phyloP scores from a whole-genome alignment of 1,284 basidiomycete genomes.

The Pseudomicrostroma phylloplanum region DNA sequence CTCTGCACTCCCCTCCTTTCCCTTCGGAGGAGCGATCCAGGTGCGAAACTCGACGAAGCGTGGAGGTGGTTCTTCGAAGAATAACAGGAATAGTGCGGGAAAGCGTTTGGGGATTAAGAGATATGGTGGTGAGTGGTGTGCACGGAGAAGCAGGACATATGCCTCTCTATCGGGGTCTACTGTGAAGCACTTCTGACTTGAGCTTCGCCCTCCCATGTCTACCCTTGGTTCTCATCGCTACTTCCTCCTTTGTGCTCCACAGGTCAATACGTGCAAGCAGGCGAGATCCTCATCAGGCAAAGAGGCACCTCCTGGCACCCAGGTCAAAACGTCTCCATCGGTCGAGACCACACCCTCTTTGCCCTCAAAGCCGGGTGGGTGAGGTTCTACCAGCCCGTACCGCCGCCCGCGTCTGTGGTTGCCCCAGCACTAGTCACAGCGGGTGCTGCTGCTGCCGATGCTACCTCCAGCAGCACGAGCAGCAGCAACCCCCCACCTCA shows the following conservation, averaged over 20 bases:
- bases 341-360: slow-evolving; percentile 49
- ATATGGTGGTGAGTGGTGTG: slow-evolving; percentile 32
- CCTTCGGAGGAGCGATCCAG: slow-evolving; percentile 44
- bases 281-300: slow-evolving; percentile 47
- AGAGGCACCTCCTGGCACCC: slow-evolving; percentile 49
- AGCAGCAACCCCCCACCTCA: neutral
- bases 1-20: slow-evolving; percentile 27
- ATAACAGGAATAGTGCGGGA: slow-evolving; percentile 48
- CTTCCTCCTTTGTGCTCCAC: neutral
- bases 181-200: too few species aligned
- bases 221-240: neutral
- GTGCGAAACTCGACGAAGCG: slow-evolving; percentile 50
- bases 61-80: slow-evolving; percentile 48
- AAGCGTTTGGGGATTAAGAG: slow-evolving; percentile 48
- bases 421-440: slow-evolving; percentile 7
- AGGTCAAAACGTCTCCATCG: slow-evolving; percentile 44
- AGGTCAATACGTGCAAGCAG: slow-evolving; percentile 40
- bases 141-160: neutral
- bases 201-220: too few species aligned
- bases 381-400: slow-evolving; percentile 41
- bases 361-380: slow-evolving; percentile 45
- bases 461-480: slow-evolving; percentile 18
- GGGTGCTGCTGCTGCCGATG: slow-evolving; percentile 18
- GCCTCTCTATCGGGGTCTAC: too few species aligned
- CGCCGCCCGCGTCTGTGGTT: slow-evolving; percentile 5